Base-by-base conservation (phyloP, 2,329 filamentous ascomycete genomes). In the Penicillium sp. region DNA sequence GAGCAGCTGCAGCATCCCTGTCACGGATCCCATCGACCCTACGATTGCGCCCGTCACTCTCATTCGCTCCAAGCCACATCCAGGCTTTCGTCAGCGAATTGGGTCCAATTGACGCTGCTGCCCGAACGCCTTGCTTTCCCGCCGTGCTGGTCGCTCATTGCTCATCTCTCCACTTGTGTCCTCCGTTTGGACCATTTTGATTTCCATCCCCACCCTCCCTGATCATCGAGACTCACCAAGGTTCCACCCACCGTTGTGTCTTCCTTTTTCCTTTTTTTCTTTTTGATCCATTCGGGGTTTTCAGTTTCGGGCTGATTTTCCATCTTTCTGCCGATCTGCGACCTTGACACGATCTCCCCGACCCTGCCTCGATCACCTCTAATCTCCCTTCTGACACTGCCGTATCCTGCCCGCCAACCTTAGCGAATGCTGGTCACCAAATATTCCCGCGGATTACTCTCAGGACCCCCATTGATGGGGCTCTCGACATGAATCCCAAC, bases 401-500 rank as follows among this genome's bases (percentile, higher is more conserved):
- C 21, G 48, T 19, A 42, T 37, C 48, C 26, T 35, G 48, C 33
- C 33, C 26, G 19, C 26, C 48, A 26, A 46, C 26, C 39, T 48
- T 46, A 57, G 72, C 74, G 72, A 73, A 76, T 76, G 73, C 72
- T 72, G 72, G 70, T 65, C 60, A 60, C 61, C 60, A 67, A 62
- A 54, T 51, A 54, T 61, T 66, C 65, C 64, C 66, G 66, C 68
- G 70, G 70, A 71, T 69, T 69, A 57, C 61, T 73, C 62, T 64
- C 65, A 67, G 65, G 67, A 10, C 69, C 72, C 73, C 72, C 73
- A 67, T 69, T 71, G 60, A 70, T 66, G 69, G 73, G 72, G 69
- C 66, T 71, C 66, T 69, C 67, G 70, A 69, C 62, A 78, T 78
- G 75, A 78, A 77, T 76, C 71, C 75, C 62, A 72, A 68, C 64